Conservation (phyloP, 768 basidiomycete genomes). For the Nevesoporus exiguus region DNA sequence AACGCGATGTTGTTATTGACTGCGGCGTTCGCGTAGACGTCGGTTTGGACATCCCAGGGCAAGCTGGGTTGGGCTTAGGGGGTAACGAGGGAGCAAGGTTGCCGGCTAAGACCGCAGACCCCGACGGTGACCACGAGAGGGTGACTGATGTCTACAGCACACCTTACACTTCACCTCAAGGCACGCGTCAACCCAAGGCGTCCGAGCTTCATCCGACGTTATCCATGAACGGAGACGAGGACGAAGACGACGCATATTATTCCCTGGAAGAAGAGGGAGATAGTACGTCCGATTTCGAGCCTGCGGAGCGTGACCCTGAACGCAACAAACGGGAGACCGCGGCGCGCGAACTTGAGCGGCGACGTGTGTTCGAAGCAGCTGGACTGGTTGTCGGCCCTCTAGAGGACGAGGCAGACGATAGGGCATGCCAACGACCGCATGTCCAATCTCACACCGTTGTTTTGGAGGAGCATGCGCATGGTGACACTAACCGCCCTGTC, state of each 20-base stretch:
- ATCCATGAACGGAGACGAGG: slow-evolving; percentile 26
- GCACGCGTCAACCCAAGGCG: slow-evolving; percentile 1
- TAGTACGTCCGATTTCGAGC: slow-evolving; percentile 11
- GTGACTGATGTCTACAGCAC: slow-evolving; percentile 23
- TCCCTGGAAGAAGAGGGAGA: slow-evolving; percentile 30
- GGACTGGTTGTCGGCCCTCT: slow-evolving; percentile 68
- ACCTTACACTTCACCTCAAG: slow-evolving; percentile 20
- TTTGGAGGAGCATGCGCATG: neutral
- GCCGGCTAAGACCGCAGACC: neutral
- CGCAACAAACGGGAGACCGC: slow-evolving; percentile 45
- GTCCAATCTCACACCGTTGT: slow-evolving; percentile 15
- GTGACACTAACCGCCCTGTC: neutral
- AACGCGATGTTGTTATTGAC: slow-evolving; percentile 12
- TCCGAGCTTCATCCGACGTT: slow-evolving; percentile 9
- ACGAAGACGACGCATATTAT: slow-evolving; percentile 34
- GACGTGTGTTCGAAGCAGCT: slow-evolving; percentile 82
- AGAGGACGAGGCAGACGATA: neutral
- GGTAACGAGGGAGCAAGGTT: neutral
- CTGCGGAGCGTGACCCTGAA: slow-evolving; percentile 7
- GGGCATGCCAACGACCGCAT: slow-evolving; percentile 12
- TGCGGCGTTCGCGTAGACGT: slow-evolving; percentile 7
- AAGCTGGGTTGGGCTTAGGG: neutral
- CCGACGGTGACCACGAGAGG: slow-evolving; percentile 9
- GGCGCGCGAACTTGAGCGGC: slow-evolving; percentile 70
- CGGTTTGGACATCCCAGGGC: neutral